Evolutionary conservation across 352 stramenopile species (phyloP).

Genomic region (Phytophthora chlamydospora): DNA sequence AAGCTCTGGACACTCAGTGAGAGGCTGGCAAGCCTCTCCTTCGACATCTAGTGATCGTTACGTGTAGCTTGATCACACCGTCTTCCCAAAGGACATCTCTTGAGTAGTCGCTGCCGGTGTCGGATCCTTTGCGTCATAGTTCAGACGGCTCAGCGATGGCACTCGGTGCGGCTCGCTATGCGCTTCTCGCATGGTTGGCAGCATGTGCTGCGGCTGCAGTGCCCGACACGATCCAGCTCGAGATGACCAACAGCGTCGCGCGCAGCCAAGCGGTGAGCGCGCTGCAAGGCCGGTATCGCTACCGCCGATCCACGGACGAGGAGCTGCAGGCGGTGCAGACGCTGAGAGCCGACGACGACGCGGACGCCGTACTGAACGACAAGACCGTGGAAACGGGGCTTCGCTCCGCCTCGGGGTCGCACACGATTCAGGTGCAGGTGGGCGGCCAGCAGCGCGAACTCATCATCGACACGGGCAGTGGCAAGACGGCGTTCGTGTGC

Average conservation of each 20-base stretch:
- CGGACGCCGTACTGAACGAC: not conserved
- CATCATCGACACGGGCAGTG: constrained; percentile 97
- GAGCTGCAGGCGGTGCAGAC: constrained; percentile 11
- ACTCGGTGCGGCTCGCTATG: constrained; percentile 17
- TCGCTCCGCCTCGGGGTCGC: constrained; percentile 59
- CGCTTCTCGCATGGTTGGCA: constrained; percentile 18
- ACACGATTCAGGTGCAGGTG: constrained; percentile 74
- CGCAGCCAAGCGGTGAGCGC: constrained; percentile 19
- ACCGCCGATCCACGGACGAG: constrained; percentile 15
- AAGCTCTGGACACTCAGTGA: constrained; percentile 59
- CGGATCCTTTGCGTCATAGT: constrained; percentile 10
- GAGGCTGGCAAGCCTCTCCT: constrained; percentile 37
- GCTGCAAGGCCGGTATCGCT: constrained; percentile 27
- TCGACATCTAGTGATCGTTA: constrained; percentile 24
- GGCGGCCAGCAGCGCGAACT: constrained; percentile 77
- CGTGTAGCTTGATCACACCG: constrained; percentile 12
- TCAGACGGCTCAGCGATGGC: constrained; percentile 14
- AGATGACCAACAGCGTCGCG: constrained; percentile 38
- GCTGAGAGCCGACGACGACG: constrained; percentile 6
- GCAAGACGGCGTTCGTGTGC: constrained; percentile 96
- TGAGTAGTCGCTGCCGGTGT: constrained; percentile 19
- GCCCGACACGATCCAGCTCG: constrained; percentile 47
- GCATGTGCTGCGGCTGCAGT: constrained; percentile 6
- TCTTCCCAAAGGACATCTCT: constrained; percentile 16
- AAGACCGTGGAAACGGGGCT: constrained; percentile 48